Evolutionary conservation across 306 rosid species (phyloP).

Genomic region (Prunus persica): Prunus_persica_NCBIv2 NC_034012.1:4325501-4326000

Average conservation of each 20-base stretch:
- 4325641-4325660: slow-evolving; percentile 21
- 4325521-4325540: not conserved
- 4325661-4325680: slow-evolving; percentile 43
- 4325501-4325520: not conserved
- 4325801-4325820: slow-evolving; percentile 11
- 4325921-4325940: not conserved
- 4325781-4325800: not conserved
- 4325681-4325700: slow-evolving; percentile 39
- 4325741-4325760: not conserved
- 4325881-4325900: not conserved
- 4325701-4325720: slow-evolving; percentile 56
- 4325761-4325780: not conserved
- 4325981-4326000: not conserved
- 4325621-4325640: not conserved
- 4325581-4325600: not conserved
- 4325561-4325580: no score
- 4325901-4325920: not conserved
- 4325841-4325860: not conserved
- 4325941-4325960: slow-evolving; percentile 7
- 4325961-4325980: not conserved
- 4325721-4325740: slow-evolving; percentile 23
- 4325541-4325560: no score
- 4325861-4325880: not conserved
- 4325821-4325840: slow-evolving; percentile 4
- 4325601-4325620: not conserved